Percentiles rank a stretch among this genome's conserved stretches.
phyloP scores from a whole-genome alignment of 306 rosid genomes.

The Dryas drummondii region DNA sequence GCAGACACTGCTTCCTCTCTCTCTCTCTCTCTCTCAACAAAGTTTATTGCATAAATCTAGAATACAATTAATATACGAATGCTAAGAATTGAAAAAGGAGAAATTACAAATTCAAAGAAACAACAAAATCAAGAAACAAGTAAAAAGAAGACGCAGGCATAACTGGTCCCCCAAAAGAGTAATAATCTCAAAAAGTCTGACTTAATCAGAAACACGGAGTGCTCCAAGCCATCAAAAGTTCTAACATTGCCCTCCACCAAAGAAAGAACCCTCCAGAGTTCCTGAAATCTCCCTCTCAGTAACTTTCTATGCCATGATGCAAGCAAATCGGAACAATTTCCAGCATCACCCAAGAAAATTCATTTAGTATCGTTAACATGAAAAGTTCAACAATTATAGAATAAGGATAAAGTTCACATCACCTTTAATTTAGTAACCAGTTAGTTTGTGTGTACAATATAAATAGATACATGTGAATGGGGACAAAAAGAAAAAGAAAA shows the following conservation, averaged over 20 bases:
- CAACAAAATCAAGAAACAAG: too few relatives aligned
- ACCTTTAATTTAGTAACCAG: neutral
- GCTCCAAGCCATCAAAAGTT: neutral
- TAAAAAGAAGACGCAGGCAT: too few relatives aligned
- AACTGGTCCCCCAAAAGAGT: neutral
- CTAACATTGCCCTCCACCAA: neutral
- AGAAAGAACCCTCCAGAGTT: neutral
- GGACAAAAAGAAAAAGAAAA: slow-evolving; percentile 13
- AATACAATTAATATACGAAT: neutral
- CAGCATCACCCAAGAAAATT: neutral
- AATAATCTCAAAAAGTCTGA: neutral
- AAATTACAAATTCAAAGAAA: too few relatives aligned
- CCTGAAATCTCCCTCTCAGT: slow-evolving; percentile 2
- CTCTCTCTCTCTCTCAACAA: neutral
- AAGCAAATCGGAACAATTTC: neutral
- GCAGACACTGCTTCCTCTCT: neutral
- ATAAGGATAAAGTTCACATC: neutral
- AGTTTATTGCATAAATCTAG: neutral
- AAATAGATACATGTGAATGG: slow-evolving; percentile 12
- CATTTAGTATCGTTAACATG: neutral
- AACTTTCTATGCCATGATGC: neutral
- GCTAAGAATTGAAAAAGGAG: neutral
- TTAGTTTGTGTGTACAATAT: neutral
- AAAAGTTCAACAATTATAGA: slow-evolving; percentile 5
- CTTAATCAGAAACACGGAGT: neutral